phyloP scores from a whole-genome alignment of 306 rosid genomes.

The Ochetophila trinervis region DNA sequence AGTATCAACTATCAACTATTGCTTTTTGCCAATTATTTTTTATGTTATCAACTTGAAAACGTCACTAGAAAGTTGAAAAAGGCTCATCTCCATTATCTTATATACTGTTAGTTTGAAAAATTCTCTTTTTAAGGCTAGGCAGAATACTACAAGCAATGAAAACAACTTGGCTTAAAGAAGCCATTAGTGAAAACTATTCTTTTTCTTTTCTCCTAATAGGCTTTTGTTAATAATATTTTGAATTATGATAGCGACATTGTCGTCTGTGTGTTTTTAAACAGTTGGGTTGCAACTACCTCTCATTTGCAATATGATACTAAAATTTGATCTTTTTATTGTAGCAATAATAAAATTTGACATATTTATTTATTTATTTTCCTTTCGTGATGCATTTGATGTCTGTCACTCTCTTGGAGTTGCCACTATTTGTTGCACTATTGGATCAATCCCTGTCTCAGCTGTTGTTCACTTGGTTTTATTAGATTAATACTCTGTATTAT shows the following conservation, averaged over 20 bases:
- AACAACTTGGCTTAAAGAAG: too few species aligned
- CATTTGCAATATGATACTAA: slow-evolving; percentile 21
- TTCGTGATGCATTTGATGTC: slow-evolving; percentile 22
- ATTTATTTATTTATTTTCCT: slow-evolving; percentile 15
- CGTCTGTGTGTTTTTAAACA: slow-evolving; percentile 25
- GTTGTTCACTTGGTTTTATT: slow-evolving; percentile 19
- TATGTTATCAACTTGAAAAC: too few species aligned
- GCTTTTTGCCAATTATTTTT: background rate
- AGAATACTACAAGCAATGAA: too few species aligned
- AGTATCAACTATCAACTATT: background rate
- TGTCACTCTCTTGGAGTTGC: slow-evolving; percentile 38
- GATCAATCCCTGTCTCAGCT: slow-evolving; percentile 22
- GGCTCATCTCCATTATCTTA: too few species aligned
- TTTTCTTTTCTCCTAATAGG: slow-evolving; percentile 9
- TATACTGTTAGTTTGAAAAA: too few species aligned
- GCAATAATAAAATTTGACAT: slow-evolving; percentile 16
- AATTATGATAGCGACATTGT: slow-evolving; percentile 37
- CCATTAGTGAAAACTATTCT: too few species aligned
- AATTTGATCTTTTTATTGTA: slow-evolving; percentile 22
- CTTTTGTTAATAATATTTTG: slow-evolving; percentile 6
- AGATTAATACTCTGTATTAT: background rate
- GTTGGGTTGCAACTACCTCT: slow-evolving; percentile 27
- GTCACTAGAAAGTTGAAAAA: too few species aligned
- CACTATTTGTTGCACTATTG: slow-evolving; percentile 28
- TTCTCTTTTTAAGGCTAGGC: too few species aligned